Evolutionary conservation across 2,329 filamentous ascomycete species (phyloP), one percentile per base, ranked within the genome.

Genomic region (Xylariaceae sp.): DNA sequence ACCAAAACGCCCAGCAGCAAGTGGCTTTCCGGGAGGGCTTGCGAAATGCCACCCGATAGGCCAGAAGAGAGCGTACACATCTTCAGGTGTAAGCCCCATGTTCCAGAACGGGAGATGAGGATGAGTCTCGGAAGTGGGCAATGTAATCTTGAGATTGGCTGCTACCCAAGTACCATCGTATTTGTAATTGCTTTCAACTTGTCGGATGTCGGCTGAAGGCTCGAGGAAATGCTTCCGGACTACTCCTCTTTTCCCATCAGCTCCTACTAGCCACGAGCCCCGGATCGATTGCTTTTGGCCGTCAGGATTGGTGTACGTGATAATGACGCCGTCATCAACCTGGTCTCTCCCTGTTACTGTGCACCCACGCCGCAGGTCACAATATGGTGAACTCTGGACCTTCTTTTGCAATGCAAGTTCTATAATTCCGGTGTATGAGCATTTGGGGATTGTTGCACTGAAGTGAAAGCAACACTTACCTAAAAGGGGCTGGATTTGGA

Each of bases 41-140:
- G 68, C 64, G 45, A 76, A 76, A 12, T 69, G 67, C 52, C 70
- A 74, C 1, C 65, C 61, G 4, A 29, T 49, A 0, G 73, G 74
- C 55, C 70, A 77, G 53, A 73, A 76, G 1, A 67, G 47, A 43
- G 76, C 68, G 44, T 74, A 75, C 0, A 76, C 71, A 17, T 71
- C 50, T 38, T 72, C 61, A 4, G 73, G 70, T 0, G 64, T 67
- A 47, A 70, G 72, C 5, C 71, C 72, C 0, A 70, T 54, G 4
- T 65, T 47, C 74, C 73, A 77, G 2, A 76, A 57, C 0, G 72
- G 70, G 40, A 76, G 75, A 0, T 65, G 52, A 0, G 74, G 74
- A 52, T 77, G 74, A 0, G 69, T 67, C 22, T 71, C 51, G 5
- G 61, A 65, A 1, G 69, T 76, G 0, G 73, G 74, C 0, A 68